Conservation (phyloP, 2,329 filamentous ascomycete species). For the Tolypocladium nubicola region DNA sequence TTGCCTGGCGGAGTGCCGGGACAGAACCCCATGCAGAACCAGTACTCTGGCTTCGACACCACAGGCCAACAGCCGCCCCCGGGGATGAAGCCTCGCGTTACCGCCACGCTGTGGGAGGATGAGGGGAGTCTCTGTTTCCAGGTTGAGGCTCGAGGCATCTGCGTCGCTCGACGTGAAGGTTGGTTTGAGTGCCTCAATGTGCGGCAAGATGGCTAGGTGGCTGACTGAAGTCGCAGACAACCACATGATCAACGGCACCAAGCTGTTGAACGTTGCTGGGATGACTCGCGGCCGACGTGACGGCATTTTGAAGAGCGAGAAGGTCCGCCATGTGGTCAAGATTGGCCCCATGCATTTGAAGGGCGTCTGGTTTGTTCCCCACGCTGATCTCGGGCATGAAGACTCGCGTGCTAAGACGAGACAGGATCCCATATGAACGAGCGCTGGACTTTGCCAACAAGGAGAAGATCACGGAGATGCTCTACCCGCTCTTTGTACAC, state of each 20-base stretch:
- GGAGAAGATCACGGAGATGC: constrained; percentile 92
- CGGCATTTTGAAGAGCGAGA: constrained; percentile 96
- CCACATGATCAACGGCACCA: constrained; percentile 98
- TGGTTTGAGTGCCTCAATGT: constrained; percentile 13
- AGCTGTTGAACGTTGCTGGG: constrained; percentile 89
- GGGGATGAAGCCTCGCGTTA: constrained; percentile 93
- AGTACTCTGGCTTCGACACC: constrained; percentile 59
- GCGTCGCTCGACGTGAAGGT: constrained; percentile 91
- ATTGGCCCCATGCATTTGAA: constrained; percentile 99
- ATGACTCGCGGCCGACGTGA: constrained; percentile 96
- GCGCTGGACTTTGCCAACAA: constrained; percentile 99
- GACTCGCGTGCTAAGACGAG: constrained; percentile 13
- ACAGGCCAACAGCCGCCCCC: constrained; percentile 89
- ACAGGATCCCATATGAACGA: constrained; percentile 92
- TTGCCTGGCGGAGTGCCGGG: constrained; percentile 47
- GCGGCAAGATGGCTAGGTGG: not conserved
- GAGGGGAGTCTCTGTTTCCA: constrained; percentile 97
- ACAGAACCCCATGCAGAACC: constrained; percentile 38
- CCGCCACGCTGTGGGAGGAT: constrained; percentile 95
- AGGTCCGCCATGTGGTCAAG: constrained; percentile 92
- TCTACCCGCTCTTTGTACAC: constrained; percentile 95
- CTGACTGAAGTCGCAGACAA: constrained; percentile 52
- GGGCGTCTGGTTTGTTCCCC: constrained; percentile 71
- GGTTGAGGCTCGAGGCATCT: constrained; percentile 91
- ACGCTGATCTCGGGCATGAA: constrained; percentile 9